phyloP scores from a whole-genome alignment of 2,329 filamentous ascomycete genomes.

The Fusarium secorum region DNA sequence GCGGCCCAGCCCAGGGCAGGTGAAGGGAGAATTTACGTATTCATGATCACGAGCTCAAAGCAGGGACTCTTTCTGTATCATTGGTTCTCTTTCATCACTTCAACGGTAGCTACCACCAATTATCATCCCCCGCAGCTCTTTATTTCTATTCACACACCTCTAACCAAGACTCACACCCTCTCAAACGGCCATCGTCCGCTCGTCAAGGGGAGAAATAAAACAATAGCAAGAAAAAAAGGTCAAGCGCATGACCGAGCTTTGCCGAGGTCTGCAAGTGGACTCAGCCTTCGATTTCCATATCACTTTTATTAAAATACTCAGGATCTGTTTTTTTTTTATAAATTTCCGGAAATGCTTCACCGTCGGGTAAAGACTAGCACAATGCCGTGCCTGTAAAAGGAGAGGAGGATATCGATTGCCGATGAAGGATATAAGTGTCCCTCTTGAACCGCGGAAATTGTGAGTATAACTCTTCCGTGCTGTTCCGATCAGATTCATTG shows the following conservation, averaged over 20 bases:
- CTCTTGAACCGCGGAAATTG: neutral
- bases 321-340: neutral
- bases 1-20: neutral
- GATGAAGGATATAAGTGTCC: neutral
- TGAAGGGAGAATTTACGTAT: neutral
- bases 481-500: constrained; percentile 7
- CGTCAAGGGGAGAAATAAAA: neutral
- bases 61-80: neutral
- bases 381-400: neutral
- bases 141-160: neutral
- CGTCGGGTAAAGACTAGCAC: constrained; percentile 1
- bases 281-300: constrained; percentile 1
- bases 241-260: constrained; percentile 32
- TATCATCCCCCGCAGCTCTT: constrained; percentile 16
- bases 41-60: neutral
- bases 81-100: neutral
- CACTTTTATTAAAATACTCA: neutral
- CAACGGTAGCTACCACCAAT: constrained; percentile 1
- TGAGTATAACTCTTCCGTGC: neutral
- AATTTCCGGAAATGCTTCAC: constrained; percentile 27
- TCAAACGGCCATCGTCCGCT: constrained; percentile 23
- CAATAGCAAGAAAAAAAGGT: neutral
- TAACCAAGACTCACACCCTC: constrained; percentile 12
- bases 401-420: neutral
- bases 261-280: constrained; percentile 25